phyloP scores from a whole-genome alignment of 2,329 filamentous ascomycete species.

The Fusarium incarnatum region DNA sequence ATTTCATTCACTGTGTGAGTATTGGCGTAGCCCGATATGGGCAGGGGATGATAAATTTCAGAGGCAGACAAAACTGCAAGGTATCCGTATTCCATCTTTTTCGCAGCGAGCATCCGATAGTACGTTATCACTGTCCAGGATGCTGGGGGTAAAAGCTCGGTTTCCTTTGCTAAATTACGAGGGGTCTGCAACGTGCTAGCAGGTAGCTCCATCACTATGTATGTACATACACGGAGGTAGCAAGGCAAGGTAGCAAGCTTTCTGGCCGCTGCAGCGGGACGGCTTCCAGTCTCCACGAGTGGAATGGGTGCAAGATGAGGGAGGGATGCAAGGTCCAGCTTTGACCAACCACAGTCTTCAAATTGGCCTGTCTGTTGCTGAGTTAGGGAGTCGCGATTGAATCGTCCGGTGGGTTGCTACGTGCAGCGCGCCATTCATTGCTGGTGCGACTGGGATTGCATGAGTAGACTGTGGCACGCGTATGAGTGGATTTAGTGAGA shows the following conservation, averaged over 20 bases:
- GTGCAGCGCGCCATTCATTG: conserved; percentile 42
- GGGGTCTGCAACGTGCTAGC: conserved; percentile 25
- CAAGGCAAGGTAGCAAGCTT: conserved; percentile 17
- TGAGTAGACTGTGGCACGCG: conserved; percentile 38
- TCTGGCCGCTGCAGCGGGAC: conserved; percentile 32
- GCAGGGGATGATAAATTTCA: conserved; percentile 26
- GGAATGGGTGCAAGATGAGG: conserved; percentile 42
- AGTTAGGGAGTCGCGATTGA: conserved; percentile 47
- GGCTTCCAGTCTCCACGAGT: conserved; percentile 34
- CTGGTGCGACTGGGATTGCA: conserved; percentile 42
- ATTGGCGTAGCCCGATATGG: background rate
- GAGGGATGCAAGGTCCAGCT: conserved; percentile 40
- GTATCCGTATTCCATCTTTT: conserved; percentile 21
- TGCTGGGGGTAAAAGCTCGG: conserved; percentile 8
- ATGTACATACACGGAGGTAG: too few species aligned
- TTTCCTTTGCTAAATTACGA: conserved; percentile 21
- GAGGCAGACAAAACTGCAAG: conserved; percentile 1
- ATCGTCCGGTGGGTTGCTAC: conserved; percentile 37
- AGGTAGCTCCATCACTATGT: conserved; percentile 9
- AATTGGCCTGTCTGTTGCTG: conserved; percentile 45
- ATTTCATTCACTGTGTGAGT: conserved; percentile 28
- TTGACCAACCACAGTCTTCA: conserved; percentile 38
- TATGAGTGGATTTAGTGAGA: conserved; percentile 34
- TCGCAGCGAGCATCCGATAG: background rate
- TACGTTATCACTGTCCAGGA: background rate